A percentile compares a stretch with the other conserved stretches of the same genome.
phyloP scores from a whole-genome alignment of 2,329 filamentous ascomycete species.

The Fusarium setosum region DNA sequence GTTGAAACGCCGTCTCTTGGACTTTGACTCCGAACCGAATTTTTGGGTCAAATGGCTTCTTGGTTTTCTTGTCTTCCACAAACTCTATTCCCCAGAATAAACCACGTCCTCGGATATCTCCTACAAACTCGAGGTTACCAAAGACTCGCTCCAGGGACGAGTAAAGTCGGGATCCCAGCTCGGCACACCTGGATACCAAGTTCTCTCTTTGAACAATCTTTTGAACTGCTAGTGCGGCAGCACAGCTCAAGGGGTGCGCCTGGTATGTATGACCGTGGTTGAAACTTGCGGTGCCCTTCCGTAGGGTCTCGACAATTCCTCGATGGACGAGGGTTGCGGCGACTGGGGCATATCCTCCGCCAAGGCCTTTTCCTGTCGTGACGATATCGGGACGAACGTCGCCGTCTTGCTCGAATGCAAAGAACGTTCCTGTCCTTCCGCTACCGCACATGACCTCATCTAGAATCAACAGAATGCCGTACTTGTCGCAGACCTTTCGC shows the following conservation, averaged over 20 bases:
- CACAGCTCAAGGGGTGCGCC: constrained; percentile 68
- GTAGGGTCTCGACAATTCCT: constrained; percentile 60
- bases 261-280: constrained; percentile 72
- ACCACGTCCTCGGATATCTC: constrained; percentile 70
- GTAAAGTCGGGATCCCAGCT: constrained; percentile 63
- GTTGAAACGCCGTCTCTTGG: constrained; percentile 43
- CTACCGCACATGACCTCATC: constrained; percentile 83
- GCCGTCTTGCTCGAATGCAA: constrained; percentile 71
- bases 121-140: constrained; percentile 60
- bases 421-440: constrained; percentile 67
- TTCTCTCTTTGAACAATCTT: constrained; percentile 66
- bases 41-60: constrained; percentile 48
- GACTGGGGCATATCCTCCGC: constrained; percentile 71
- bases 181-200: constrained; percentile 67
- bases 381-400: constrained; percentile 70
- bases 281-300: constrained; percentile 49
- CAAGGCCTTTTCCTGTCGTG: constrained; percentile 74
- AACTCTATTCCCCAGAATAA: constrained; percentile 62
- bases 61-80: constrained; percentile 51
- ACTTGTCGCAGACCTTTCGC: constrained; percentile 73
- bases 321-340: constrained; percentile 68
- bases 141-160: constrained; percentile 56
- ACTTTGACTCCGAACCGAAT: constrained; percentile 42
- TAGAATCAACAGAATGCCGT: constrained; percentile 80
- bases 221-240: constrained; percentile 72